phyloP scores from a whole-genome alignment of 225 moss, liverwort and hornwort genomes.

The Bryoerythrophyllum caledonicum region DNA sequence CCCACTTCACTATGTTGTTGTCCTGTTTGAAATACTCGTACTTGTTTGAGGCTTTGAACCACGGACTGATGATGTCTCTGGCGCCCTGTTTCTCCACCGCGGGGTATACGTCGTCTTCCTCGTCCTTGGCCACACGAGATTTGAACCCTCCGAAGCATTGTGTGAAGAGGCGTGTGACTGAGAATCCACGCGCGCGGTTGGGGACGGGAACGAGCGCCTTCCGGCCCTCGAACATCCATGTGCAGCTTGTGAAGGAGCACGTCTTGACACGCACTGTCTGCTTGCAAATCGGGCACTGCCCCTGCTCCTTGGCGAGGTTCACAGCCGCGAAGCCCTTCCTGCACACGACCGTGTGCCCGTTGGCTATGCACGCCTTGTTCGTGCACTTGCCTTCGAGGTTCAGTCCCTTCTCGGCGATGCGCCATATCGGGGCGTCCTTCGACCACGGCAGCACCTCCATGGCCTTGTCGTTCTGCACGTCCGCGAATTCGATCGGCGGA shows the following conservation, averaged over 20 bases:
- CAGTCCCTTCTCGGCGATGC: constrained; percentile 25
- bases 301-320: constrained; percentile 27
- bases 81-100: constrained; percentile 16
- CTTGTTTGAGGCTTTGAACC: constrained; percentile 36
- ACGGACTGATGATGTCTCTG: constrained; percentile 35
- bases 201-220: constrained; percentile 3
- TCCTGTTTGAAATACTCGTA: constrained; percentile 39
- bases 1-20: constrained; percentile 45
- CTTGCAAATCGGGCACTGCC: constrained; percentile 31
- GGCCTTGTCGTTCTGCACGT: constrained; percentile 37
- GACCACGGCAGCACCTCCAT: constrained; percentile 19
- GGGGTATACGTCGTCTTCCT: background rate
- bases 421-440: constrained; percentile 21
- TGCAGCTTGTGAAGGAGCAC: constrained; percentile 45
- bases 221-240: constrained; percentile 51
- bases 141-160: constrained; percentile 19
- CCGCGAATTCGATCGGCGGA: constrained; percentile 23
- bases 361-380: constrained; percentile 18
- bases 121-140: background rate
- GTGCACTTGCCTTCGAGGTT: constrained; percentile 45
- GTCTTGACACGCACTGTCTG: constrained; percentile 27
- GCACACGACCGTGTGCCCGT: constrained; percentile 26
- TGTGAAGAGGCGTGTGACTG: constrained; percentile 4
- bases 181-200: background rate
- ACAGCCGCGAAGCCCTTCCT: constrained; percentile 33